These are phyloP conservation scores for Eudorina sp. DNA, from an alignment of 139 green algal genomes.

Conservation along the genomic window DNA sequence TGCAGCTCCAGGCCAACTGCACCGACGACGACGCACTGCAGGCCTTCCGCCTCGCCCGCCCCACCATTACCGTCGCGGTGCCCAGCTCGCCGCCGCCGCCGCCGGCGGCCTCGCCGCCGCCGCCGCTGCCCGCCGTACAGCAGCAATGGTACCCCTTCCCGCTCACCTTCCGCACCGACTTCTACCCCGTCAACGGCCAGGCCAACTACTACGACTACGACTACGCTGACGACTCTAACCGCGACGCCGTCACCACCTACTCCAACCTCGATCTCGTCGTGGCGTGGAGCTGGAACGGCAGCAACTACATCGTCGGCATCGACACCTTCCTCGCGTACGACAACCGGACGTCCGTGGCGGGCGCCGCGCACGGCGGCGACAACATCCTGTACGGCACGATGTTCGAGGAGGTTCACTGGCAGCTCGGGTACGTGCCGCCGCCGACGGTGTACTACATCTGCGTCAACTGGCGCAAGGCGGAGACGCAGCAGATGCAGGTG, in stretches of 20 bases:
- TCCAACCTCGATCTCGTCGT: not conserved
- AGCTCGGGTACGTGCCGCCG: not conserved
- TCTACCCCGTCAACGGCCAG: not conserved
- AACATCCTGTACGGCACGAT: not conserved
- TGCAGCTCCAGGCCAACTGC: conserved; percentile 8
- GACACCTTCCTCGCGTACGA: not conserved
- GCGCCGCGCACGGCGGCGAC: conserved; percentile 1
- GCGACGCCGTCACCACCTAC: not conserved
- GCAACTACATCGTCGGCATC: not conserved
- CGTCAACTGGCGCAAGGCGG: not conserved
- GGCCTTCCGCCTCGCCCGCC: not conserved
- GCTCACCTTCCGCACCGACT: not conserved
- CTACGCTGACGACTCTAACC: not conserved
- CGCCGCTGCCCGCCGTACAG: not conserved
- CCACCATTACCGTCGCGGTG: not conserved
- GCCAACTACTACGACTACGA: not conserved
- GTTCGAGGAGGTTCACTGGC: conserved; percentile 2
- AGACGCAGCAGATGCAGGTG: not conserved
- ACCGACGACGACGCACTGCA: not conserved
- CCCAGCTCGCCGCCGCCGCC: not conserved
- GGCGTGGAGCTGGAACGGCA: not conserved
- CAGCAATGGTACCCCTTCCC: conserved; percentile 14
- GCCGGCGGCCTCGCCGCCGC: not conserved
- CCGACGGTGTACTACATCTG: not conserved
- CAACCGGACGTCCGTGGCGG: not conserved